Base-by-base conservation (phyloP, 1,284 basidiomycete species). In the Ustanciosporium gigantosporum region DNA sequence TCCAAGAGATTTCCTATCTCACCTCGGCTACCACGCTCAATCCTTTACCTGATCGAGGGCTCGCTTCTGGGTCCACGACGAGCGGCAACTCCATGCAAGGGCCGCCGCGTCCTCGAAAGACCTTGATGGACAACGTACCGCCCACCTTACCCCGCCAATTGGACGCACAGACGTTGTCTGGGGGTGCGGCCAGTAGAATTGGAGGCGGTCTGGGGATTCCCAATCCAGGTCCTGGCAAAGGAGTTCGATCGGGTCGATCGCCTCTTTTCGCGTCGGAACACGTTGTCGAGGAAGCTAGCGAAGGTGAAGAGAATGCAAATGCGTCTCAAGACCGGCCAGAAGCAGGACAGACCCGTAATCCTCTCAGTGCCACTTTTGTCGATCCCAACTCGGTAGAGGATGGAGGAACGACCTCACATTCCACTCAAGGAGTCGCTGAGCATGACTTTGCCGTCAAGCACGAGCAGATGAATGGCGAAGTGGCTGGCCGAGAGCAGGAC, bases 1-100 rank as follows among this genome's bases (percentile, higher is more conserved):
- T 98, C 27, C 94, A 97, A 81, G 94, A 98, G 82, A 91, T 98
- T 68, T 90, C 91, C 7, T 98, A 99, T 79, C 82, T 99, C 42
- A 99, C 94, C 1, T 96, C 92, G 2, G 87, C 91, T 1, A 89
- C 94, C 76, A 93, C 94, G 3, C 87, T 98, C 82, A 99, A 99
- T 78, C 95, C 94, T 27, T 83, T 99, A 25, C 56, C 66, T 0
- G 66, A 71, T 35, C 53, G 70, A 16, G 52, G 67, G 23, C 36
- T 51, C 20, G 60, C 56, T 5, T 47, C 53, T 13, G 36, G 46
- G 22, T 60, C 65, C 13, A 40, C 43, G 14, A 36, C 31, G 31
- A 41, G 41, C 20, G 56, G 47, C 14, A 46, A 35, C 57, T 27
- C 43, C 22, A 42, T 49, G 35, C 55, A 44, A 21, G 57, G 47